phyloP scores from a whole-genome alignment of 2,329 filamentous ascomycete genomes.

The Alternaria rosae region DNA sequence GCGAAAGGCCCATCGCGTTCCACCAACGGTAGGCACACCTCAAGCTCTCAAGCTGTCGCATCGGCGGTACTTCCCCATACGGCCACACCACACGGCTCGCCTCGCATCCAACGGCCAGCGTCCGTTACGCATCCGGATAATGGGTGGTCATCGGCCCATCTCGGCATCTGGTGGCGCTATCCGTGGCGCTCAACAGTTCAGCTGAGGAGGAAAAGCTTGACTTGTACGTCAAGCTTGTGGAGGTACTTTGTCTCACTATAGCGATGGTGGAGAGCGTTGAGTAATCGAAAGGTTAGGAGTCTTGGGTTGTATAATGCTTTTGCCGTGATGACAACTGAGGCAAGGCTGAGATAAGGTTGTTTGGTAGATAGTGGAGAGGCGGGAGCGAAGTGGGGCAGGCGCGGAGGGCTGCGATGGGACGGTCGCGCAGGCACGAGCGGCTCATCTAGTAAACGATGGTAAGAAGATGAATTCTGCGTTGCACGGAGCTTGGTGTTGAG shows the following conservation, averaged over 20 bases:
- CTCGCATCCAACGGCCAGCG: not conserved
- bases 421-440: not conserved
- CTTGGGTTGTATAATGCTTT: not conserved
- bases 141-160: not conserved
- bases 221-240: conserved; percentile 3
- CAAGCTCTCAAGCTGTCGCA: not conserved
- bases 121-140: not conserved
- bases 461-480: not conserved
- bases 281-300: not conserved
- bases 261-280: not conserved
- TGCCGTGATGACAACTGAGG: not conserved
- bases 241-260: not conserved
- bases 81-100: not conserved
- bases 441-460: not conserved
- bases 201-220: conserved; percentile 5
- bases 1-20: not conserved
- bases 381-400: not conserved
- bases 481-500: not conserved
- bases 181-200: conserved; percentile 6
- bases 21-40: not conserved
- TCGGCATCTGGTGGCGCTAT: not conserved
- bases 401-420: not conserved
- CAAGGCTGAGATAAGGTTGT: not conserved
- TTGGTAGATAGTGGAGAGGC: not conserved
- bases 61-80: not conserved